A percentile compares a stretch with the other conserved stretches of the same genome.
Conservation (phyloP, 2,329 filamentous ascomycete genomes). For the Aspergillus felis region DNA sequence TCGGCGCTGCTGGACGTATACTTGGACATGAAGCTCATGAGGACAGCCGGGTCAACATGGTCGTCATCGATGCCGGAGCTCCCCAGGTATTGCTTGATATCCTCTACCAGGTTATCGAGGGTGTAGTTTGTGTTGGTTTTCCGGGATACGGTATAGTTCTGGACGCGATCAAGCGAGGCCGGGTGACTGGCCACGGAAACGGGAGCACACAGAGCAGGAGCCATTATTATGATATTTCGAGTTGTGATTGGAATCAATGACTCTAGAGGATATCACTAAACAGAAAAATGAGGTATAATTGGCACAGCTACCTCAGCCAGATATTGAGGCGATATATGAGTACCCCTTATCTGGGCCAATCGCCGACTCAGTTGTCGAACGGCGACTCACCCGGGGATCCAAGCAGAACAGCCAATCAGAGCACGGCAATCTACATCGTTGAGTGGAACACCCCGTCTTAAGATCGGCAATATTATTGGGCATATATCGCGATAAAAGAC, state of each 20-base stretch:
- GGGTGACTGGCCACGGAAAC: neutral
- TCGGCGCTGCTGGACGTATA: slow-evolving; percentile 25
- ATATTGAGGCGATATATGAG: neutral
- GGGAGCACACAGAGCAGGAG: neutral
- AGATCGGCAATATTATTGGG: neutral
- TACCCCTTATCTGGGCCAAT: neutral
- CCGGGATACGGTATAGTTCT: neutral
- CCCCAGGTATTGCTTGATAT: slow-evolving; percentile 27
- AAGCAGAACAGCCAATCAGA: neutral
- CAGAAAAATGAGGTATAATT: neutral
- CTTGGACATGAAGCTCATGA: slow-evolving; percentile 25
- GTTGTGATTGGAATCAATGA: neutral
- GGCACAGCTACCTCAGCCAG: neutral
- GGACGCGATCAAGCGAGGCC: neutral
- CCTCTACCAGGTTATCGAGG: slow-evolving; percentile 22
- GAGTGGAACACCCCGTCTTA: neutral
- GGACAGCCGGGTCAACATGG: slow-evolving; percentile 22
- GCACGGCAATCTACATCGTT: neutral
- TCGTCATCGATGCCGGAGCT: slow-evolving; percentile 22
- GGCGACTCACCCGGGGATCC: neutral
- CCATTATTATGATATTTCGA: neutral
- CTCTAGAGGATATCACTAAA: neutral
- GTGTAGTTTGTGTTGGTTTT: slow-evolving; percentile 1
- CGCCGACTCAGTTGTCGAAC: neutral
- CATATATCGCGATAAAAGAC: neutral